Percentiles rank a stretch among this genome's conserved stretches.
Evolutionary conservation across 2,329 filamentous ascomycete species (phyloP).

Genomic region (Meredithiella fracta): DNA sequence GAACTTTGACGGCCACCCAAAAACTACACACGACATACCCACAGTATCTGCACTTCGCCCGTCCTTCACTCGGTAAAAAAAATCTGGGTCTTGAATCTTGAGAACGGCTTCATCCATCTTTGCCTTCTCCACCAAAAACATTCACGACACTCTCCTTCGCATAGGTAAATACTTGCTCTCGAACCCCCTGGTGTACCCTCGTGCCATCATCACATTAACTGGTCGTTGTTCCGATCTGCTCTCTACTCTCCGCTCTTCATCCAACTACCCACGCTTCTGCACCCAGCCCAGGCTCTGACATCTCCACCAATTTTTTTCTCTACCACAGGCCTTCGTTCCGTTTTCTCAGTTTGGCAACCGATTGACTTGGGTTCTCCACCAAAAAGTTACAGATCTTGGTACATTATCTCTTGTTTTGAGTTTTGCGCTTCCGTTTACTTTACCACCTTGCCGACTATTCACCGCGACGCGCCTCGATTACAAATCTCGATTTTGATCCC

Average conservation of each 20-base stretch:
- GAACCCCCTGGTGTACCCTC: too few relatives aligned
- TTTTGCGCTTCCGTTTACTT: background rate
- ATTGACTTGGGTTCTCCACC: background rate
- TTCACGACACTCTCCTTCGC: background rate
- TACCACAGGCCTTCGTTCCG: background rate
- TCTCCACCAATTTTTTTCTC: background rate
- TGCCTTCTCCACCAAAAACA: too few relatives aligned
- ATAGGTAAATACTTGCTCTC: too few relatives aligned
- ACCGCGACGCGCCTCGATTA: background rate
- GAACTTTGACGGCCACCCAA: slow-evolving; percentile 7
- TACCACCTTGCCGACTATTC: background rate
- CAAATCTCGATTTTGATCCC: background rate
- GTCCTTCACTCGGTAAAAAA: background rate
- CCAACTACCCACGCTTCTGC: background rate
- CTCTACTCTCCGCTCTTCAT: background rate
- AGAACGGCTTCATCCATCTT: background rate
- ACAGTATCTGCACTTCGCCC: background rate
- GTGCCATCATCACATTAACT: too few relatives aligned
- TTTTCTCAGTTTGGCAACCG: slow-evolving; percentile 1
- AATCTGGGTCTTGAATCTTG: slow-evolving; percentile 3
- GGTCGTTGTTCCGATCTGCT: background rate
- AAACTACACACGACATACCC: slow-evolving; percentile 6
- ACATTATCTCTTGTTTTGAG: background rate
- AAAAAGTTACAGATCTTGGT: background rate
- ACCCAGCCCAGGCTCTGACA: background rate